Base-by-base conservation (phyloP, 1,139 yeast genomes). In the Yamadazyma spencermartinsiae region DNA sequence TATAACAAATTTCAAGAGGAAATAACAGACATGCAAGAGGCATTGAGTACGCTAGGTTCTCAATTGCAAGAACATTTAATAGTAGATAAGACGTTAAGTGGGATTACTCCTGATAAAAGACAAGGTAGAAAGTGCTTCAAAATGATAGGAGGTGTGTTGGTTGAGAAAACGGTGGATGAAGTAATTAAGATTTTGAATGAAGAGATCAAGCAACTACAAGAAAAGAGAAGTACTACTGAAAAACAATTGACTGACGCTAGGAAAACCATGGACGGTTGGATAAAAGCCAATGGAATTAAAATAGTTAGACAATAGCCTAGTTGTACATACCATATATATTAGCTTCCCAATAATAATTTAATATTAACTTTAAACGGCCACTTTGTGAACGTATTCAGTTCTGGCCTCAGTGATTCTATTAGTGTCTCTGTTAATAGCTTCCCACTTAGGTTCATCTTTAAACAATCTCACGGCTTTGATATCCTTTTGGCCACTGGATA, bases 401-500 rank as follows among this genome's bases (percentile, higher is more conserved):
- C 74, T 59, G 19, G 72, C 72, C 8, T 49, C 60, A 10, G 63
- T 56, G 13, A 50, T 42, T 31, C 51, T 48, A 25, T 60, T 55
- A 29, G 59, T 56, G 24, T 63, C 73, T 47, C 96, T 76, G 57
- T 82, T 79, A 54, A 87, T 77, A 8, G 98, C 96, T 40, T 86
- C 80, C 98, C 98, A 92, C 58, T 88, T 89, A 23, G 98, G 98
- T 63, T 90, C 96, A 52, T 89, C 96, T 62, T 88, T 82, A 68
- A 92, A 92, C 50, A 92, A 68, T 47, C 98, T 72, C 55, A 86
- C 62, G 5, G 98, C 96, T 48, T 77, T 76, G 50, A 90, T 83
- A 50, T 75, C 75, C 56, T 82, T 79, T 40, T 65, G 58, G 10
- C 65, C 62, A 48, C 64, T 56, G 5, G 89, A 75, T 50, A 90